phyloP scores from a whole-genome alignment of 768 basidiomycete genomes.

The Pisolithus marmoratus region DNA sequence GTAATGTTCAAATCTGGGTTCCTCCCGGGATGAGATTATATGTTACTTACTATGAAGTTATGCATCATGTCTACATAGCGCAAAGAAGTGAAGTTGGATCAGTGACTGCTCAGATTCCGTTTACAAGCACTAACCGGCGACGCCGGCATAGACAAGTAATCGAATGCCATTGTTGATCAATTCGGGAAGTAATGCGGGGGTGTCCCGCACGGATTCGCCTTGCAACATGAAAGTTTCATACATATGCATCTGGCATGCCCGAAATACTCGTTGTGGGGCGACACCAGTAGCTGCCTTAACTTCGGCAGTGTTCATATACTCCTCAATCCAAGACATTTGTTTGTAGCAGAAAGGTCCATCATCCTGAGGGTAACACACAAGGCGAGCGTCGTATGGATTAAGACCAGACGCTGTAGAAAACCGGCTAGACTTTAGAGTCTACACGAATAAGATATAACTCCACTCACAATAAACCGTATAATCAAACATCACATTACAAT shows the following conservation, averaged over 20 bases:
- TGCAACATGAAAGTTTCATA: conserved; percentile 76
- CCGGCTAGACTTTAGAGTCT: neutral
- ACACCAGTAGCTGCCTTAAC: conserved; percentile 80
- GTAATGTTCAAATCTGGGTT: neutral
- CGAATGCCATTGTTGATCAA: conserved; percentile 79
- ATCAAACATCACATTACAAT: conserved; percentile 74
- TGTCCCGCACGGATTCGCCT: conserved; percentile 86
- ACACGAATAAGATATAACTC: neutral
- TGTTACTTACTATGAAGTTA: conserved; percentile 60
- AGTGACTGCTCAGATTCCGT: neutral
- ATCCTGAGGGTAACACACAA: conserved; percentile 60
- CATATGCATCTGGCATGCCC: conserved; percentile 72
- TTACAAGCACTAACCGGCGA: conserved; percentile 49
- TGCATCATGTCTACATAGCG: conserved; percentile 79
- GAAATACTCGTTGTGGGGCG: conserved; percentile 50
- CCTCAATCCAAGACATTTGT: conserved; percentile 84
- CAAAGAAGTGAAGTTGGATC: conserved; percentile 7
- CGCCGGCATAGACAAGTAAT: conserved; percentile 85
- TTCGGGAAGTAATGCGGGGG: conserved; percentile 70
- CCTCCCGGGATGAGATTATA: neutral
- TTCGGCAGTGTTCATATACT: conserved; percentile 74
- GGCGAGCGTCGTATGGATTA: conserved; percentile 88
- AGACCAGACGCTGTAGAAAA: conserved; percentile 52
- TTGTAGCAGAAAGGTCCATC: conserved; percentile 74
- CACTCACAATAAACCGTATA: conserved; percentile 69